A percentile compares a stretch with the other conserved stretches of the same genome.
These are phyloP conservation scores for Podospora fimiseda DNA, from an alignment of 495 filamentous ascomycete genomes.

Conservation along the genomic window DNA sequence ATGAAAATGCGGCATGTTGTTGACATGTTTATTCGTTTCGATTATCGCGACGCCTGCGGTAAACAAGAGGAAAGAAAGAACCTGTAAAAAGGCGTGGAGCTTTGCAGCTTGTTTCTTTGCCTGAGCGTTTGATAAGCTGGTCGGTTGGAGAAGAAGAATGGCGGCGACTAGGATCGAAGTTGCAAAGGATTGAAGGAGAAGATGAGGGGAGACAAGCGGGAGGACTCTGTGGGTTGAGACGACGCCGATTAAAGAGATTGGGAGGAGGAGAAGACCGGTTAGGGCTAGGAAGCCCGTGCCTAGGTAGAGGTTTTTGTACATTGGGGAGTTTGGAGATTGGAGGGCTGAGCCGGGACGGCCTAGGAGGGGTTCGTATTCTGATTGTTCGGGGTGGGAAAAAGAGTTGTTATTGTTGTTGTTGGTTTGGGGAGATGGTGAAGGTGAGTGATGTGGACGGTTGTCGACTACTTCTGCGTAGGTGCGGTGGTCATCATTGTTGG, in stretches of 20 bases:
- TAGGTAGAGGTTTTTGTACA: constrained; percentile 67
- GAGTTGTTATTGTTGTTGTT: constrained; percentile 1
- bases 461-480: neutral
- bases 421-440: neutral
- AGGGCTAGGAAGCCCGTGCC: constrained; percentile 48
- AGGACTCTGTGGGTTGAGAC: constrained; percentile 54
- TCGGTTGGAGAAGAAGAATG: constrained; percentile 83
- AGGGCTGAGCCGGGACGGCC: constrained; percentile 65
- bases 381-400: constrained; percentile 9
- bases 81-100: constrained; percentile 61
- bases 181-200: constrained; percentile 73
- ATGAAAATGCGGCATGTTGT: constrained; percentile 60
- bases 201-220: constrained; percentile 78
- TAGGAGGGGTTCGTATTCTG: constrained; percentile 71
- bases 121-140: constrained; percentile 61
- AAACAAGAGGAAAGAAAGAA: constrained; percentile 54
- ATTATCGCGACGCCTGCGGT: constrained; percentile 66
- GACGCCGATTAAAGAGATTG: constrained; percentile 64
- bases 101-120: constrained; percentile 70
- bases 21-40: constrained; percentile 69
- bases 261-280: constrained; percentile 48
- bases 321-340: constrained; percentile 55
- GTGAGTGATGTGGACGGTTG: neutral
- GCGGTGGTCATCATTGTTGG: neutral
- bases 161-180: constrained; percentile 69